Conservation (phyloP, 1,284 basidiomycete species). For the Fomitopsis betulina region DNA sequence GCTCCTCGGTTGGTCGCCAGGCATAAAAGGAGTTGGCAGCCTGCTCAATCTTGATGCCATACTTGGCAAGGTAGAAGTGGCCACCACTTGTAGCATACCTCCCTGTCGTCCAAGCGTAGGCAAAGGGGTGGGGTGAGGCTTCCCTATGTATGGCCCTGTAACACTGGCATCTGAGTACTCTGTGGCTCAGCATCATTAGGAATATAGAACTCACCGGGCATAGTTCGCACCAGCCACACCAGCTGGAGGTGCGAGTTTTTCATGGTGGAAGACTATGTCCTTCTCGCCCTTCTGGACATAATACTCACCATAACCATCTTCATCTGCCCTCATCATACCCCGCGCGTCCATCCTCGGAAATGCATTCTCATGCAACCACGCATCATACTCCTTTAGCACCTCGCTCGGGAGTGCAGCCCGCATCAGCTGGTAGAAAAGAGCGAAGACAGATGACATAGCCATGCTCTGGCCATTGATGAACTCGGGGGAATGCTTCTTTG, state of each 20-base stretch:
- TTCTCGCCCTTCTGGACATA: neutral
- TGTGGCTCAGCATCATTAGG: no score
- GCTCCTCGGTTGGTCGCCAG: neutral
- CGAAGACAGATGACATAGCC: neutral
- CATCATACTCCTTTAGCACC: neutral
- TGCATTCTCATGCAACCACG: neutral
- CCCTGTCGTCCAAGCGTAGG: neutral
- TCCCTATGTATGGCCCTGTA: neutral
- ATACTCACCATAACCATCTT: neutral
- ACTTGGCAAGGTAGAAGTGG: conserved; percentile 5
- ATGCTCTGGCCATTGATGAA: neutral
- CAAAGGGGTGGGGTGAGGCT: neutral
- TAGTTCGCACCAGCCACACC: neutral
- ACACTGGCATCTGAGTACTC: neutral
- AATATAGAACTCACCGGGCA: neutral
- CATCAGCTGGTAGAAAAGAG: neutral
- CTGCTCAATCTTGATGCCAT: conserved; percentile 4
- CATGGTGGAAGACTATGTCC: neutral
- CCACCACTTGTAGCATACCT: neutral
- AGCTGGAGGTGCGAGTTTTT: neutral
- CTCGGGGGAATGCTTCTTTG: neutral
- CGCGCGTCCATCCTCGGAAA: neutral
- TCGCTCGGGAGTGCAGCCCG: neutral
- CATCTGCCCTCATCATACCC: neutral
- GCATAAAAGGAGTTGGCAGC: neutral